Conservation (phyloP, 2,329 filamentous ascomycete genomes). For the Diaporthe nobilis region DNA sequence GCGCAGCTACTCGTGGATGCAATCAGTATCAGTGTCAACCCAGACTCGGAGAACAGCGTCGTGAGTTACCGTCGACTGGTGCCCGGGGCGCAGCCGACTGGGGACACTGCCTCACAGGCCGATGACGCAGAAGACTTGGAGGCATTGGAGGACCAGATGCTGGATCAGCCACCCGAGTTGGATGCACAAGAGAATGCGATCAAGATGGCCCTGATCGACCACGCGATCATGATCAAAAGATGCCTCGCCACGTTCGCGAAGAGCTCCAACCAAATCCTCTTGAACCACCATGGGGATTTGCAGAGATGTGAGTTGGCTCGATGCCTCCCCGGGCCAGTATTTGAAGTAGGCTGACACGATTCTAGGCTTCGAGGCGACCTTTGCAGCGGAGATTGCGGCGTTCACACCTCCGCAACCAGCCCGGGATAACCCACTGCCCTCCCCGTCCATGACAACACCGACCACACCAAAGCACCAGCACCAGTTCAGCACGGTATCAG, state of each 20-base stretch:
- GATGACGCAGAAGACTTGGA: conserved; percentile 57
- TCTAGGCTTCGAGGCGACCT: conserved; percentile 72
- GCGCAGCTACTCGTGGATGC: conserved; percentile 80
- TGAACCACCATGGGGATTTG: conserved; percentile 70
- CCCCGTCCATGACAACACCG: conserved; percentile 57
- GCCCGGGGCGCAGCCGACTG: conserved; percentile 57
- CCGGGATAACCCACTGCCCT: conserved; percentile 62
- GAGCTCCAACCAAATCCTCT: conserved; percentile 72
- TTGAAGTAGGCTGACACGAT: conserved; percentile 39
- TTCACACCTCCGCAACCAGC: conserved; percentile 67
- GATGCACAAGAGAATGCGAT: conserved; percentile 81
- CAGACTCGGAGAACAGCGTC: conserved; percentile 81
- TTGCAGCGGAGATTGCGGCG: conserved; percentile 75
- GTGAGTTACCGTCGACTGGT: conserved; percentile 83
- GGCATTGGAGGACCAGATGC: conserved; percentile 59
- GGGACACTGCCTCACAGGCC: conserved; percentile 58
- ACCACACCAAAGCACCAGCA: conserved; percentile 49
- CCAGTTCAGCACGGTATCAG: conserved; percentile 51
- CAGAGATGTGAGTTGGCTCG: conserved; percentile 69
- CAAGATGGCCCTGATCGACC: conserved; percentile 88
- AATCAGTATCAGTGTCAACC: conserved; percentile 82
- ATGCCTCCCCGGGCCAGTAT: background rate
- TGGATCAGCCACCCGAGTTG: conserved; percentile 63
- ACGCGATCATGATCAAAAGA: conserved; percentile 88
- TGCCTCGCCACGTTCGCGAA: conserved; percentile 80